phyloP scores from a whole-genome alignment of 2,329 filamentous ascomycete genomes.

The Ophiostoma piceae region DNA sequence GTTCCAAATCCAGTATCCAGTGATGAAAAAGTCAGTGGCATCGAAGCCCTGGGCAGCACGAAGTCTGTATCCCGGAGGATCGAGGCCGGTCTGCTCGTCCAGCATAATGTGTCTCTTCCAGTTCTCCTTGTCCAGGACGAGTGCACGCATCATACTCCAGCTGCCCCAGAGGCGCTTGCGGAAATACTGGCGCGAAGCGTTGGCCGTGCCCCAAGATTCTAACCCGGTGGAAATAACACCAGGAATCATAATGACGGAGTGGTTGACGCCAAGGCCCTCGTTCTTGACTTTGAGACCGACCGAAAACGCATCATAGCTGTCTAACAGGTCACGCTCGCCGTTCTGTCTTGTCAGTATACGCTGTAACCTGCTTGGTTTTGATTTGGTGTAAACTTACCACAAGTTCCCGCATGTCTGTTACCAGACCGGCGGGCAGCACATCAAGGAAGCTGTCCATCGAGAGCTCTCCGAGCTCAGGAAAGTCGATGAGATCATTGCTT shows the following conservation, averaged over 20 bases:
- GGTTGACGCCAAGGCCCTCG: conserved; percentile 74
- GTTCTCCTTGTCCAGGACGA: conserved; percentile 84
- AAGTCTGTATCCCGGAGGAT: conserved; percentile 84
- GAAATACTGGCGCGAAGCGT: conserved; percentile 82
- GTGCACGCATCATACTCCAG: conserved; percentile 96
- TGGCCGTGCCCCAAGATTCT: conserved; percentile 92
- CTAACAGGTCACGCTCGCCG: conserved; percentile 73
- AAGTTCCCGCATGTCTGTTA: conserved; percentile 80
- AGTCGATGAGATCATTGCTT: conserved; percentile 80
- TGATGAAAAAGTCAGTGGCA: conserved; percentile 91
- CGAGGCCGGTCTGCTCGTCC: conserved; percentile 82
- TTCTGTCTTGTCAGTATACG: conserved; percentile 47
- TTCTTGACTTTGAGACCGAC: conserved; percentile 77
- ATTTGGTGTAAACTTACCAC: conserved; percentile 53
- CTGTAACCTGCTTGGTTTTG: background rate
- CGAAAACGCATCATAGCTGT: conserved; percentile 89
- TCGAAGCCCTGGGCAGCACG: conserved; percentile 94
- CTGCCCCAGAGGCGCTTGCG: conserved; percentile 92
- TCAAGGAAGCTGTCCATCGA: conserved; percentile 84
- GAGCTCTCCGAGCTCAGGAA: conserved; percentile 64
- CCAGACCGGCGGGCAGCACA: conserved; percentile 76
- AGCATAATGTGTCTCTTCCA: conserved; percentile 99
- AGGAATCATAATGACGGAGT: conserved; percentile 94
- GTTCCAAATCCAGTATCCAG: conserved; percentile 97
- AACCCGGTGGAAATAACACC: conserved; percentile 96